These are phyloP conservation scores for Phaffia tasmanica DNA, from an alignment of 768 basidiomycete genomes.

Conservation along the genomic window DNA sequence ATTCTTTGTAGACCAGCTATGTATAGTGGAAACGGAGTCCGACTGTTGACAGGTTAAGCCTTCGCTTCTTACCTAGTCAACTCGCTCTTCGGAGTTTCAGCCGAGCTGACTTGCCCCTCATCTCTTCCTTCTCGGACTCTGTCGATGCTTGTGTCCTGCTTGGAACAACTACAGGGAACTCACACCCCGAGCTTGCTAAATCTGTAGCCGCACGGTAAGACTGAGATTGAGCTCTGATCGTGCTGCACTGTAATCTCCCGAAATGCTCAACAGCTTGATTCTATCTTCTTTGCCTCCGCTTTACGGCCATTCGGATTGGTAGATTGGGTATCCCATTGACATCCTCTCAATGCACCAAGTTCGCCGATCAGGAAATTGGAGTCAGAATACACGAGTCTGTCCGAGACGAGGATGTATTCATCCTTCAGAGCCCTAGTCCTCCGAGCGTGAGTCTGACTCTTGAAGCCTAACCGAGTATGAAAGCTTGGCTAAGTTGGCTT, in stretches of 20 bases:
- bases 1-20: background rate
- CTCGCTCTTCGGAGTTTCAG: background rate
- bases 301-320: background rate
- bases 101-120: background rate
- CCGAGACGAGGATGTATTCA: slow-evolving; percentile 96
- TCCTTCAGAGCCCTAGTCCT: slow-evolving; percentile 67
- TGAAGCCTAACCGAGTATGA: slow-evolving; percentile 45
- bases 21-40: slow-evolving; percentile 38
- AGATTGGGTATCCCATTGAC: slow-evolving; percentile 27
- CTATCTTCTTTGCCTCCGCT: background rate
- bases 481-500: background rate
- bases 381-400: slow-evolving; percentile 91
- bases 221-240: background rate
- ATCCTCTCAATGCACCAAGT: slow-evolving; percentile 25
- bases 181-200: slow-evolving; percentile 93
- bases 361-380: slow-evolving; percentile 51
- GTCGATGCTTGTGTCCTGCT: background rate
- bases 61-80: background rate
- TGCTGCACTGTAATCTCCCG: background rate
- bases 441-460: slow-evolving; percentile 50
- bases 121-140: background rate
- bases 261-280: background rate
- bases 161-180: slow-evolving; percentile 56
- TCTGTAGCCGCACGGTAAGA: slow-evolving; percentile 92
- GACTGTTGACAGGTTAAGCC: slow-evolving; percentile 37